Evolutionary conservation across 306 rosid species (phyloP), one percentile per base, ranked within the genome.

Genomic region (Cucurbita pepo): DNA sequence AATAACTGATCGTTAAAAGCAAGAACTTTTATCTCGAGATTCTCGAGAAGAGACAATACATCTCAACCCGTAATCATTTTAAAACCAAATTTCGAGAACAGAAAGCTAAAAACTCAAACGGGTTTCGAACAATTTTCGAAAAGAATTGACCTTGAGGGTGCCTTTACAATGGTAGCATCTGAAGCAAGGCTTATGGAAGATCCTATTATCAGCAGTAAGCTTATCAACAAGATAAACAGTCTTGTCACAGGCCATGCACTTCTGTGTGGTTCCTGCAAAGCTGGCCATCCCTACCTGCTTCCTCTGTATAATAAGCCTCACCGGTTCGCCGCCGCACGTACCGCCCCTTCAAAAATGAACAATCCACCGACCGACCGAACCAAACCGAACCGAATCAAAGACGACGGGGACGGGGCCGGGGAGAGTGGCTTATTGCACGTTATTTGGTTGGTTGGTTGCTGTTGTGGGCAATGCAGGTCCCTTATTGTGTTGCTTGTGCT

Each of bases 111-210:
- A 25, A 25, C 22, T 1, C 30, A 2, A 30, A 30, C 34, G 3
- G 34, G 34, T 30, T 30, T 30, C 34, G 34, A 30, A 30, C 34
- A 30, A 30, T 30, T 30, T 2, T 30, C 34, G 34, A 30, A 30
- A 30, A 30, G 34, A 30, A 30, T 30, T 30, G 3, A 30, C 92
- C 91, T 92, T 92, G 40, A 92, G 96, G 83, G 96, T 90, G 36
- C 45, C 83, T 30, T 54, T 77, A 86, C 96, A 92, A 75, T 92
- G 98, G 86, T 87, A 87, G 89, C 98, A 92, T 75, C 93, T 78
- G 85, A 92, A 92, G 86, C 95, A 90, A 66, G 91, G 88, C 80
- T 87, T 92, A 51, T 92, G 97, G 71, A 51, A 92, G 37, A 79
- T 18, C 30, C 91, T 85, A 61, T 84, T 76, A 75, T 88, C 96